Evolutionary conservation across 805 yeast genomes (phyloP).

Genomic region (Pichia ethanolica): DNA sequence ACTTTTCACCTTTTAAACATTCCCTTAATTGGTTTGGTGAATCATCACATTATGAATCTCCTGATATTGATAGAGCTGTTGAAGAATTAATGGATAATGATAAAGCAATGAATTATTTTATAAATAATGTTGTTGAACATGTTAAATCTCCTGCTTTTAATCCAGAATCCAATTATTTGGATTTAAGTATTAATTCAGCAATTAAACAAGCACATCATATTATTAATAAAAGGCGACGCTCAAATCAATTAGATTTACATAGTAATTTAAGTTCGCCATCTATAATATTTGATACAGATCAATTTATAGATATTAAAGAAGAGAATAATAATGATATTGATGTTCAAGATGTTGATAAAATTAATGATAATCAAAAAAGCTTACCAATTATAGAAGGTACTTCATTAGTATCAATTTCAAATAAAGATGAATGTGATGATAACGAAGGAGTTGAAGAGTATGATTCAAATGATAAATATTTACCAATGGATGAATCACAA

Average conservation of each 20-base stretch:
- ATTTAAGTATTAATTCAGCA: conserved; percentile 2
- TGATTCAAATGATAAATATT: conserved; percentile 12
- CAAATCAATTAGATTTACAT: not conserved
- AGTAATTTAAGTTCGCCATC: not conserved
- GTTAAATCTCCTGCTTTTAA: conserved; percentile 12
- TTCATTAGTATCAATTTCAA: too few species aligned
- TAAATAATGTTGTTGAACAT: conserved; percentile 11
- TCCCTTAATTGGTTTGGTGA: not conserved
- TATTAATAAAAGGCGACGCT: not conserved
- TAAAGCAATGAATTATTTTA: not conserved
- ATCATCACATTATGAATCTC: not conserved
- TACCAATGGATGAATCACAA: conserved; percentile 32
- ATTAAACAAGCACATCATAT: conserved; percentile 1
- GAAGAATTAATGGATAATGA: conserved; percentile 4
- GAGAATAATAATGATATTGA: not conserved
- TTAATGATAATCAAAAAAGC: too few species aligned
- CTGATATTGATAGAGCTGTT: conserved; percentile 5
- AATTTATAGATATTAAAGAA: not conserved
- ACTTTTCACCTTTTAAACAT: too few species aligned
- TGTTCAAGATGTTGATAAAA: not conserved
- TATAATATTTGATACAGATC: not conserved
- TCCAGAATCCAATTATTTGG: conserved; percentile 10
- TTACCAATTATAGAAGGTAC: too few species aligned
- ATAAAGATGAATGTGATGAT: too few species aligned
- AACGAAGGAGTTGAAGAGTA: conserved; percentile 9